Conservation (phyloP, 345 rosid species). For the thale cress (Arabidopsis thaliana) region TAIR10.1 NC_003074.8:23018501-23019000, state of each 20-base stretch:
- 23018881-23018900: background rate
- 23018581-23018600: constrained; percentile 29
- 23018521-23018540: constrained; percentile 35
- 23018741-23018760: background rate
- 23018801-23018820: background rate
- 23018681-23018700: constrained; percentile 36
- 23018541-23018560: constrained; percentile 39
- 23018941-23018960: background rate
- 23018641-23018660: constrained; percentile 22
- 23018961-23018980: background rate
- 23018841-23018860: background rate
- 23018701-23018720: constrained; percentile 15
- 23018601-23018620: constrained; percentile 39
- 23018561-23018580: constrained; percentile 34
- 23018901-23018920: background rate
- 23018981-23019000: too few species aligned
- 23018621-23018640: constrained; percentile 16
- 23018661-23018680: constrained; percentile 25
- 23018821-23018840: constrained; percentile 1
- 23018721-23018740: background rate
- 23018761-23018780: background rate
- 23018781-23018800: background rate
- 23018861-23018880: background rate
- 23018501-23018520: constrained; percentile 19
- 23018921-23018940: background rate